phyloP scores from a whole-genome alignment of 2,329 filamentous ascomycete genomes.

The Venturia asperata region DNA sequence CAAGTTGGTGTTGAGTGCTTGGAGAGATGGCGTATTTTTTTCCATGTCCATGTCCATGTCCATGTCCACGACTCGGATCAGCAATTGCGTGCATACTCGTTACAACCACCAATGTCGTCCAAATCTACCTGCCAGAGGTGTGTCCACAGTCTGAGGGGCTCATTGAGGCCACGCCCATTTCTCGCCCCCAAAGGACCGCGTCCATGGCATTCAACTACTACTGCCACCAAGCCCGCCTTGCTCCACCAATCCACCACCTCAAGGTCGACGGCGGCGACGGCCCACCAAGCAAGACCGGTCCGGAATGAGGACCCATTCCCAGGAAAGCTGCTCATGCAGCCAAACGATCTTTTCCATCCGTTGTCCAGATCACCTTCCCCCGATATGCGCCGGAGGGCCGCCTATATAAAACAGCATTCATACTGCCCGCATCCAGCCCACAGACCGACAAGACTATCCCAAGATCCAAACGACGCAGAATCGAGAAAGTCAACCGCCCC shows the following conservation, averaged over 20 bases:
- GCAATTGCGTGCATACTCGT: too few relatives aligned
- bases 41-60: background rate
- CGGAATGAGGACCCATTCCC: background rate
- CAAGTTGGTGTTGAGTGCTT: background rate
- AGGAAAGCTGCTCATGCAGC: slow-evolving; percentile 44
- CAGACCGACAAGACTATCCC: slow-evolving; percentile 62
- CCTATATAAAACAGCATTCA: slow-evolving; percentile 87
- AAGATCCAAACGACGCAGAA: slow-evolving; percentile 58
- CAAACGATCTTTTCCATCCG: slow-evolving; percentile 86
- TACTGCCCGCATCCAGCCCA: slow-evolving; percentile 90
- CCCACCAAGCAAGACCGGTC: background rate
- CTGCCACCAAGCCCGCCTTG: background rate
- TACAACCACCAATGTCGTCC: slow-evolving; percentile 15
- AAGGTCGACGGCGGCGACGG: background rate
- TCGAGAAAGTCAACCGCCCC: slow-evolving; percentile 50
- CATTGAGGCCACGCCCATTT: background rate
- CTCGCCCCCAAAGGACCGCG: background rate
- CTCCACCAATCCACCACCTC: background rate
- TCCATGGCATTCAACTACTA: slow-evolving; percentile 16
- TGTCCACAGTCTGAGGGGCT: background rate
- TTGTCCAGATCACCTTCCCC: slow-evolving; percentile 84
- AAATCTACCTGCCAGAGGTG: slow-evolving; percentile 19
- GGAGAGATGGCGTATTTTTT: background rate
- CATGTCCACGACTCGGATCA: background rate
- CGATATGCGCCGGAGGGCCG: slow-evolving; percentile 78